Percentiles rank a stretch among this genome's conserved stretches.
phyloP scores from a whole-genome alignment of 1,139 yeast species.

The Candida sanyaensis region DNA sequence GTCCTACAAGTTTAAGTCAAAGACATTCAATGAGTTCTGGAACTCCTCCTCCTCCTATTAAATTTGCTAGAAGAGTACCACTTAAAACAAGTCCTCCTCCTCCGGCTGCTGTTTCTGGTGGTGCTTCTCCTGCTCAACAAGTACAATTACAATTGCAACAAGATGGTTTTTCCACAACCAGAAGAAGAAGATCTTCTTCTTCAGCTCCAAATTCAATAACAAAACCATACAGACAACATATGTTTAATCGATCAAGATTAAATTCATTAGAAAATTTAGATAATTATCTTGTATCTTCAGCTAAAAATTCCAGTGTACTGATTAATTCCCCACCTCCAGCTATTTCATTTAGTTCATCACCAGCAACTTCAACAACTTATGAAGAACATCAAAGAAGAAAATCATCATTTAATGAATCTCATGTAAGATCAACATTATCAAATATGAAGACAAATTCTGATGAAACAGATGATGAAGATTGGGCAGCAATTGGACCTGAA shows the following conservation, averaged over 20 bases:
- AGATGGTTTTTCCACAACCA: not conserved
- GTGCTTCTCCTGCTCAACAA: too few species aligned
- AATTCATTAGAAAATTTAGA: conserved; percentile 47
- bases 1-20: conserved; percentile 1
- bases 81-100: conserved; percentile 46
- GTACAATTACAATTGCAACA: not conserved
- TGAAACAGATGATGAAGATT: conserved; percentile 91
- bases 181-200: conserved; percentile 12
- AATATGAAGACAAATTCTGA: conserved; percentile 8
- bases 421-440: conserved; percentile 42
- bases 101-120: conserved; percentile 4
- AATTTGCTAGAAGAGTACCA: conserved; percentile 49
- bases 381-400: conserved; percentile 29
- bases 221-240: conserved; percentile 27
- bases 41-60: conserved; percentile 31
- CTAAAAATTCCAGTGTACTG: conserved; percentile 38
- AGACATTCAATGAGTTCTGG: not conserved
- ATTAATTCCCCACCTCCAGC: conserved; percentile 42
- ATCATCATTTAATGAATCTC: conserved; percentile 48
- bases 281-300: conserved; percentile 43
- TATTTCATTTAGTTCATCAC: conserved; percentile 18
- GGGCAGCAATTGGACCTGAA: conserved; percentile 87
- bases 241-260: conserved; percentile 42
- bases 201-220: conserved; percentile 16
- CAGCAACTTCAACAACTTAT: conserved; percentile 11